Conservation (phyloP, 2,329 filamentous ascomycete genomes). For the Salinomyces thailandicus region DNA sequence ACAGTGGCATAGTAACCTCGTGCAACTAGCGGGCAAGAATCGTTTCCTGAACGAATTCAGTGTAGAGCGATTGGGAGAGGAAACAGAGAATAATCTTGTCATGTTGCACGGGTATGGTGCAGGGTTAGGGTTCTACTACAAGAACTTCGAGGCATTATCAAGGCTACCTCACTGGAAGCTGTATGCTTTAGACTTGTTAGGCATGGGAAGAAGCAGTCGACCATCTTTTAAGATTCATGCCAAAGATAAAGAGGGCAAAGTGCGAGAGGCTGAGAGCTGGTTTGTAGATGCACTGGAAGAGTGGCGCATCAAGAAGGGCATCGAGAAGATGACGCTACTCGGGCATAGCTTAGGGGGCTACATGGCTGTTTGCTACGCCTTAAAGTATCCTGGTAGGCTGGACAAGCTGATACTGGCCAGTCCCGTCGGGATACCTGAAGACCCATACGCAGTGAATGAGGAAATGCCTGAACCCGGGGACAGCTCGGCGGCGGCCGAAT, state of each 20-base stretch:
- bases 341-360: conserved; percentile 93
- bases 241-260: conserved; percentile 69
- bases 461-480: conserved; percentile 67
- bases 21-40: conserved; percentile 73
- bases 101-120: conserved; percentile 97
- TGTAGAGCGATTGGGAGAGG: conserved; percentile 70
- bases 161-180: conserved; percentile 73
- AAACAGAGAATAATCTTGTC: conserved; percentile 74
- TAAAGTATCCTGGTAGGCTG: conserved; percentile 88
- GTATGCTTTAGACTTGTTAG: conserved; percentile 87
- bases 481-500: conserved; percentile 65
- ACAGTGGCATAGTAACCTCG: conserved; percentile 76
- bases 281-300: conserved; percentile 95
- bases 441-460: conserved; percentile 77
- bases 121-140: conserved; percentile 94
- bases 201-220: conserved; percentile 81
- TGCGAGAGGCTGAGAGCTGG: conserved; percentile 84
- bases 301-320: conserved; percentile 78
- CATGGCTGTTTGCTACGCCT: conserved; percentile 83
- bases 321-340: conserved; percentile 86
- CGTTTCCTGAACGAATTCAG: conserved; percentile 87
- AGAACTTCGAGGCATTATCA: conserved; percentile 85
- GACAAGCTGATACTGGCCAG: conserved; percentile 96
- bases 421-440: conserved; percentile 87
- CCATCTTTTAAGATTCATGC: conserved; percentile 76